Conservation (phyloP, 1,284 basidiomycete genomes). For the Meira nashicola region DNA sequence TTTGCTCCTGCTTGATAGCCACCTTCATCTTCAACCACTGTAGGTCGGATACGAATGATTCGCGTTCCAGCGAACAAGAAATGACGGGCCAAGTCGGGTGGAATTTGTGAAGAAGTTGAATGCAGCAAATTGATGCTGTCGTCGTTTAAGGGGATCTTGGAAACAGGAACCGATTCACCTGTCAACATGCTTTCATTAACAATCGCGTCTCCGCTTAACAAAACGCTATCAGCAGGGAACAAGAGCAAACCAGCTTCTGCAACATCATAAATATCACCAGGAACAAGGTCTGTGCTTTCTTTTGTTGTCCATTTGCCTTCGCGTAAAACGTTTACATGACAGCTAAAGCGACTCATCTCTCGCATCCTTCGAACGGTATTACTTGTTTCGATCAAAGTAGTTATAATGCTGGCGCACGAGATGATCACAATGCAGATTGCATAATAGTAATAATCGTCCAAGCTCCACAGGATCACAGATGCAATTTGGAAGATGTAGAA, state of each 20-base stretch:
- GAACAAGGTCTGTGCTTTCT: conserved; percentile 77
- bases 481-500: conserved; percentile 84
- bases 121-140: conserved; percentile 31
- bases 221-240: conserved; percentile 85
- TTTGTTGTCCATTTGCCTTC: conserved; percentile 59
- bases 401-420: conserved; percentile 75
- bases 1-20: conserved; percentile 59
- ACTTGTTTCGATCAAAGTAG: conserved; percentile 86
- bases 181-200: conserved; percentile 99
- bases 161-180: conserved; percentile 89
- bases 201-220: conserved; percentile 91
- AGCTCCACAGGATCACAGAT: conserved; percentile 85
- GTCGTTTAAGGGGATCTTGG: conserved; percentile 66
- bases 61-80: conserved; percentile 90
- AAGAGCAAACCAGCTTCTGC: conserved; percentile 69
- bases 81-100: conserved; percentile 70
- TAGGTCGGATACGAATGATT: conserved; percentile 74
- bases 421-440: conserved; percentile 95
- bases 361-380: conserved; percentile 83
- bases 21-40: conserved; percentile 21
- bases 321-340: conserved; percentile 69
- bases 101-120: conserved; percentile 56
- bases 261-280: conserved; percentile 88
- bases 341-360: conserved; percentile 90
- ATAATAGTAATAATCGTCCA: conserved; percentile 89